A percentile compares a stretch with the other conserved stretches of the same genome.
phyloP scores from a whole-genome alignment of 805 yeast species.

The Lachancea thermotolerans region DNA sequence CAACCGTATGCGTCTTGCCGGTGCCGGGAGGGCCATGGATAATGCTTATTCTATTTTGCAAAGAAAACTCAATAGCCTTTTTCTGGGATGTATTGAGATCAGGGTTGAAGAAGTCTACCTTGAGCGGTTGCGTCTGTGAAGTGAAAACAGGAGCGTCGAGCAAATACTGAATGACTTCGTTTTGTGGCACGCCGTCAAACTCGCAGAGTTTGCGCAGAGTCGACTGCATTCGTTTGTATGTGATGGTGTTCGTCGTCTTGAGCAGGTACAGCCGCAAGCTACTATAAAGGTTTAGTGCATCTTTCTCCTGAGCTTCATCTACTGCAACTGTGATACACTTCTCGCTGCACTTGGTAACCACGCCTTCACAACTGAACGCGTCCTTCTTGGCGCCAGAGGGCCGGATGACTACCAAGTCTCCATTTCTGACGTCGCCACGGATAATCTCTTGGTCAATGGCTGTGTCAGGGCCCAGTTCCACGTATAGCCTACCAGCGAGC shows the following conservation, averaged over 20 bases:
- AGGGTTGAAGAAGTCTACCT: constrained; percentile 16
- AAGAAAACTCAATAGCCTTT: constrained; percentile 61
- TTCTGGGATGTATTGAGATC: constrained; percentile 58
- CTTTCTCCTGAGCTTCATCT: constrained; percentile 50
- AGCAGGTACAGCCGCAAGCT: constrained; percentile 31
- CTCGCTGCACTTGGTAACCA: constrained; percentile 48
- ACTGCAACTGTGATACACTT: constrained; percentile 51
- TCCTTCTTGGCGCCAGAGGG: constrained; percentile 26
- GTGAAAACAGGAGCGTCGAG: constrained; percentile 33
- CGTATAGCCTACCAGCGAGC: constrained; percentile 51
- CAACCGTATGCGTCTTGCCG: constrained; percentile 75
- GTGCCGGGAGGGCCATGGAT: constrained; percentile 80
- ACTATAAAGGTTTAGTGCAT: constrained; percentile 37
- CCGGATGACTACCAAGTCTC: constrained; percentile 67
- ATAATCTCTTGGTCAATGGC: constrained; percentile 33
- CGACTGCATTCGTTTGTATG: constrained; percentile 72
- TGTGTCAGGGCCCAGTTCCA: constrained; percentile 58
- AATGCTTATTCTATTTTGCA: constrained; percentile 51
- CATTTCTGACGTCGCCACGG: constrained; percentile 53
- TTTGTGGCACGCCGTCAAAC: constrained; percentile 31
- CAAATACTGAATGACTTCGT: constrained; percentile 39
- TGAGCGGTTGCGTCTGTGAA: constrained; percentile 4
- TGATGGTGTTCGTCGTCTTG: constrained; percentile 53
- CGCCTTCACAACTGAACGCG: constrained; percentile 47
- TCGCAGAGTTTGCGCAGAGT: constrained; percentile 63